A percentile compares a stretch with the other conserved stretches of the same genome.
Evolutionary conservation across 106 monocot species (phyloP).

Genomic region (Amphibolis antarctica): DNA sequence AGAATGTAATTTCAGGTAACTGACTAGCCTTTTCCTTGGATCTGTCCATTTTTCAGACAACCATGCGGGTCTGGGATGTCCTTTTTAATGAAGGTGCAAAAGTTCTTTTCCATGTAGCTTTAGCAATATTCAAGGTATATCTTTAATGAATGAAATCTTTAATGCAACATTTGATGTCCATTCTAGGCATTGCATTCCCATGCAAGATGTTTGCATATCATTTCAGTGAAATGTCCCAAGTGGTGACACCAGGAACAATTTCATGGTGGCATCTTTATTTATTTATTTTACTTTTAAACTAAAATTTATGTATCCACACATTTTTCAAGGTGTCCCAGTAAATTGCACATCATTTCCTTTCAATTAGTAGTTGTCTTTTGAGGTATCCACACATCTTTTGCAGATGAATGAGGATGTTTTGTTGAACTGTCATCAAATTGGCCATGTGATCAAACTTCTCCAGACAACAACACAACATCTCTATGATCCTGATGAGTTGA

Average conservation of each 20-base stretch:
- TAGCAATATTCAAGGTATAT: constrained; percentile 89
- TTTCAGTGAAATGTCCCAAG: too few relatives aligned
- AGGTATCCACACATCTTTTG: not conserved
- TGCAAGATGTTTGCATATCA: not conserved
- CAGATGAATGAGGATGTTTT: constrained; percentile 93
- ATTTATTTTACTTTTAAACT: too few relatives aligned
- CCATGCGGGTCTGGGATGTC: constrained; percentile 93
- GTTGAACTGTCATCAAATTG: constrained; percentile 59
- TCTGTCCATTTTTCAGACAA: constrained; percentile 41
- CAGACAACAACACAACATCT: constrained; percentile 62
- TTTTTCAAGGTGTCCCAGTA: too few relatives aligned
- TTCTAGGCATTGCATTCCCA: not conserved
- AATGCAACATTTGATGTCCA: not conserved
- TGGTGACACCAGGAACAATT: too few relatives aligned
- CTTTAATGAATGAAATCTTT: not conserved
- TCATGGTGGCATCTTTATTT: too few relatives aligned
- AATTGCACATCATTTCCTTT: too few relatives aligned
- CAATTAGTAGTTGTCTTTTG: not conserved
- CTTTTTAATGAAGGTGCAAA: constrained; percentile 96
- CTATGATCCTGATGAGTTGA: constrained; percentile 77
- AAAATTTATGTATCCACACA: too few relatives aligned
- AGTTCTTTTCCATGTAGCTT: constrained; percentile 75
- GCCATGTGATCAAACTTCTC: constrained; percentile 77
- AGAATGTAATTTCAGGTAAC: not conserved
- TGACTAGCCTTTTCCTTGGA: not conserved